Evolutionary conservation across 176 grass and related monocot species (phyloP), one percentile per base, ranked within the genome.

Genomic region (Tillandsia fasciculata): DNA sequence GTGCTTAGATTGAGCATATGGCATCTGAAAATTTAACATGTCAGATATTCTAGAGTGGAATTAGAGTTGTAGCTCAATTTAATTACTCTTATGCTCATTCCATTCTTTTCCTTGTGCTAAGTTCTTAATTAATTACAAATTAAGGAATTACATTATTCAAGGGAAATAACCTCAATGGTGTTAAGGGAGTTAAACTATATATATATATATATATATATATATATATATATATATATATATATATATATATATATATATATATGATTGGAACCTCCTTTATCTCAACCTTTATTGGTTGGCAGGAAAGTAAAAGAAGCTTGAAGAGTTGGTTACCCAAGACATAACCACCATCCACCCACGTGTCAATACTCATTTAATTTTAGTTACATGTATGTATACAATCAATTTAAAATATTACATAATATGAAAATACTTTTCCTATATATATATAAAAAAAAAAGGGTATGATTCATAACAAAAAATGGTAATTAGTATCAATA

Each of bases 281-380:
- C 50, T 63, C 76, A 54, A 71, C 71, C 67, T 71, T 66, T 47
- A 26, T 52, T 67, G 47, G 67, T 76, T 72, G 61, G 80, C 80
- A 71, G 66, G 67, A 76, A 71, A 82, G 42, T 27, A 67, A 73
- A 68, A 66, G 26, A 12, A n/a, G 8, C 26, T 10, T 7, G 13
- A 2, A 0, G 18, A 78, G 70, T 59, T 61, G 33, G 5, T 54
- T 63, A 33, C 17, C 14, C 33, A 33, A 56, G 53, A 8, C 49
- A 22, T 48, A 74, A 48, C 70, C 15, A 27, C 12, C 2, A 42
- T 42, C 33, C 33, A 7, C 33, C 33, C 33, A 7, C 0, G 33
- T 42, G 33, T 42, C 4, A 0, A 42, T 42, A 42, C 3, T 42
- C 33, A 42, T 42, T 42, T 42, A 42, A 42, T 42, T 42, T 42